Evolutionary conservation across 495 filamentous ascomycete genomes (phyloP), one percentile per base, ranked within the genome.

Genomic region (Poronia punctata): DNA sequence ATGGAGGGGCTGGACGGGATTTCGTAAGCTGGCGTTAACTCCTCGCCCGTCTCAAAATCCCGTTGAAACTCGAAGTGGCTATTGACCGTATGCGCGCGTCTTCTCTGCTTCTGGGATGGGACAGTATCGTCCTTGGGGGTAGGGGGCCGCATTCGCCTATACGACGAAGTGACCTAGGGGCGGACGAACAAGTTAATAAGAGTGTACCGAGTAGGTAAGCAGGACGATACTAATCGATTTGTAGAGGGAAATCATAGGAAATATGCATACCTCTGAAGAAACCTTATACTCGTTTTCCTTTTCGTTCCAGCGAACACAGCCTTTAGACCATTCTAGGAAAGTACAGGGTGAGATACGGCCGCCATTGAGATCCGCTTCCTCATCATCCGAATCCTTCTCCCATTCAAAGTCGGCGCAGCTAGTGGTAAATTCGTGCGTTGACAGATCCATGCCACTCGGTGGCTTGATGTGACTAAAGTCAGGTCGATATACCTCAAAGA

Each of bases 291-390:
- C 17, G 7, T 5, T 12, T 0, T 31, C 22, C 2, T 45, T 26
- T 3, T 18, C 25, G 16, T 49, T 27, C 45, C 43, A 45, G 9
- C 40, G 42, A 10, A 40, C 17, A 7, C 35, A 38, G 20, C 45
- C 43, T 22, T 39, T 21, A 5, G 54, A 33, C 36, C 46, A 51
- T 1, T 42, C 34, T 1, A 45, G 31, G 37, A 60, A 57, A 1
- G 40, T 53, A 36, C 45, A 49, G 0, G 54, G 49, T 0, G 54
- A 52, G 28, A 61, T 46, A 3, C 45, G 45, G 4, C 36, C 47
- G 16, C 39, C 43, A 10, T 43, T 43, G 2, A 14, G 16, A 7
- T 38, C 18, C 5, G 39, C 46, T 24, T 50, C 53, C 14, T 59
- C 52, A 9, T 56, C 50, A 9, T 55, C 53, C n/a, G 45, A 40